Evolutionary conservation across 2,329 filamentous ascomycete genomes (phyloP).

Genomic region (Beauveria sp.): DNA sequence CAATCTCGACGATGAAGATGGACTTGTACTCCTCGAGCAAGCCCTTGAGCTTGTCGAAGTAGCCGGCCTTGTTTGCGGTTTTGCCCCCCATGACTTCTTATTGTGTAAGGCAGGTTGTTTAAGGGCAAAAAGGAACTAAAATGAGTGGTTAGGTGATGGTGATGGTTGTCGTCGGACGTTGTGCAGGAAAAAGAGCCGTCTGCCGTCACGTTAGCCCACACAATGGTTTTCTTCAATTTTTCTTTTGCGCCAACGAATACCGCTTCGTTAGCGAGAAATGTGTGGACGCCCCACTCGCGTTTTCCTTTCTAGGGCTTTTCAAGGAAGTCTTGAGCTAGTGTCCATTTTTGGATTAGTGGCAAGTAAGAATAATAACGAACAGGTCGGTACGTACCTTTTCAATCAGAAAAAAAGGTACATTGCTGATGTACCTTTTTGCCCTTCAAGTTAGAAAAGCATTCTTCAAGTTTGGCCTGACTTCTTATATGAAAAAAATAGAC

Average conservation of each 20-base stretch:
- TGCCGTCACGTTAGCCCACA: not conserved
- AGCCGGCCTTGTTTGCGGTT: constrained; percentile 83
- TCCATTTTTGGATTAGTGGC: constrained; percentile 1
- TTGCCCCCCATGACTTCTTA: constrained; percentile 99
- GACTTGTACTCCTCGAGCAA: constrained; percentile 95
- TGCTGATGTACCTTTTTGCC: constrained; percentile 26
- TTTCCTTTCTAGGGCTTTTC: constrained; percentile 1
- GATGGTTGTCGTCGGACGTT: constrained; percentile 5
- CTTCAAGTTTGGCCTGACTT: not conserved
- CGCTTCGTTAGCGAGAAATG: constrained; percentile 8
- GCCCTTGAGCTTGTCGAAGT: constrained; percentile 99
- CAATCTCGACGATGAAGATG: constrained; percentile 93
- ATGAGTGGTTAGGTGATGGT: constrained; percentile 3
- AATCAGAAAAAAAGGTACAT: constrained; percentile 20
- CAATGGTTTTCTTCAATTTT: not conserved
- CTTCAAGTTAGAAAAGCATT: not conserved
- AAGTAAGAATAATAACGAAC: not conserved
- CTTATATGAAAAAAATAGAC: constrained; percentile 3
- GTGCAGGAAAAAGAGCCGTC: not conserved
- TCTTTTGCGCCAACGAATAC: not conserved
- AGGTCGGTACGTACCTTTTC: not conserved
- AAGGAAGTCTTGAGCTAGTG: not conserved
- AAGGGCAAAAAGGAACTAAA: constrained; percentile 57
- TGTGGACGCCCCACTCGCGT: not conserved
- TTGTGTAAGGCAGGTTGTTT: constrained; percentile 94